Evolutionary conservation across 257 asterid species (phyloP), one percentile per base, ranked within the genome.

Genomic region (Scutellaria baicalensis): DNA sequence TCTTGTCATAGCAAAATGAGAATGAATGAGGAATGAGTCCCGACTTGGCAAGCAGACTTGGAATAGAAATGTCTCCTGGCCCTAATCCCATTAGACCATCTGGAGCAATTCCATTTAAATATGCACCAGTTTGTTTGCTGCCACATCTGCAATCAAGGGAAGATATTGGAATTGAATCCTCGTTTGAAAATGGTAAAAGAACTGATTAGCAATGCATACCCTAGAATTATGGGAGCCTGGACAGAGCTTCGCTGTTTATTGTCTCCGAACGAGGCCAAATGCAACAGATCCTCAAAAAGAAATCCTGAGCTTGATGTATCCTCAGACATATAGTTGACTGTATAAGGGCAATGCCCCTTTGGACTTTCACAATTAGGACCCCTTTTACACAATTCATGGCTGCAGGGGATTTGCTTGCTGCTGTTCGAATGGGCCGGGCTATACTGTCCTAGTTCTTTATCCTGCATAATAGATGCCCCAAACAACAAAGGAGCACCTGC

Each of bases 401-500:
- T 83, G 85, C 96, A 91, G 21, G 85, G 79, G 60, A 91, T 58
- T 64, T 8, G 79, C 72, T 85, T 84, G 76, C 97, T 89, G 60
- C 84, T 86, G 84, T 72, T 89, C 21, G 96, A 91, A 59, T 14
- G 84, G 38, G 96, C 76, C 12, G 95, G 95, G 63, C 71, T 81
- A 77, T 91, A 91, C 78, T 91, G 85, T 11, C 78, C 82, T 27
- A 91, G 80, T 51, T 89, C 91, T 81, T 81, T 86, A 84, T 87
- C 97, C 97, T 91, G 93, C 89, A 90, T 35, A 85, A 81, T 79
- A 84, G 85, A 84, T 86, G 91, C 89, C 87, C 90, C 88, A 79
- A 78, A 81, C 12, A 70, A 83, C 72, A 75, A 84, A 82, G 92
- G 92, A 85, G 89, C 92, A 82, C 92, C 92, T 85, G 92, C 84